phyloP scores from a whole-genome alignment of 352 stramenopile genomes.

The Achlya hypogyna region DNA sequence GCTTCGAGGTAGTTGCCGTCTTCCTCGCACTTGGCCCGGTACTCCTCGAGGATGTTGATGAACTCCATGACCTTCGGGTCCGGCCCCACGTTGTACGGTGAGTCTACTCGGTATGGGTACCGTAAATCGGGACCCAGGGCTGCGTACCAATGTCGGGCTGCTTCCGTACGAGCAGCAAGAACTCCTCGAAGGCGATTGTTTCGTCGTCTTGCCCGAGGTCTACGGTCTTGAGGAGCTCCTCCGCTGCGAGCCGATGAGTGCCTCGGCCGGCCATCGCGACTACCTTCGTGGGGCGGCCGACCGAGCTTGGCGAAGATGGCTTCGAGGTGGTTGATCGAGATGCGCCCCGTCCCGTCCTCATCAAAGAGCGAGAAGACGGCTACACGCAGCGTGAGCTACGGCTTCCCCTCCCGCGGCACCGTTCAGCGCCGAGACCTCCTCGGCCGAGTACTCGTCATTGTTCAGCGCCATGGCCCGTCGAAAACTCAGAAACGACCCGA shows the following conservation, averaged over 20 bases:
- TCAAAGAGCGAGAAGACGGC: conserved; percentile 77
- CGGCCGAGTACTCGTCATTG: conserved; percentile 42
- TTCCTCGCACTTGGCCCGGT: conserved; percentile 90
- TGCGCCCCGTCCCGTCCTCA: conserved; percentile 43
- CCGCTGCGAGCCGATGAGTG: not conserved
- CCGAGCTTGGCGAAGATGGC: conserved; percentile 69
- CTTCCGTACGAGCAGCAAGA: conserved; percentile 46
- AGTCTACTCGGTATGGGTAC: not conserved
- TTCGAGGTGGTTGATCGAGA: conserved; percentile 55
- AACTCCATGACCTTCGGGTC: conserved; percentile 92
- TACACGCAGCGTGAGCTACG: conserved; percentile 22
- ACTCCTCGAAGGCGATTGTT: conserved; percentile 52
- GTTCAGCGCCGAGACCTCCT: conserved; percentile 60
- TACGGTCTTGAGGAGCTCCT: conserved; percentile 1
- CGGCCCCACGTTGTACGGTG: conserved; percentile 30
- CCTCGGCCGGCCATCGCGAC: not conserved
- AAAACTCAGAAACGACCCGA: not conserved
- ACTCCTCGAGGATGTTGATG: conserved; percentile 89
- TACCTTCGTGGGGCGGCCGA: conserved; percentile 58
- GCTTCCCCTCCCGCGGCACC: conserved; percentile 25
- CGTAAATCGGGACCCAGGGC: not conserved
- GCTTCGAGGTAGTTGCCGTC: conserved; percentile 92
- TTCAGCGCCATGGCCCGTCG: not conserved
- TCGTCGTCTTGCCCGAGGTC: conserved; percentile 28
- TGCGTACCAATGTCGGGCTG: conserved; percentile 26